These are phyloP conservation scores for Dipodascus albidus DNA, from an alignment of 805 yeast genomes.

Conservation along the genomic window DNA sequence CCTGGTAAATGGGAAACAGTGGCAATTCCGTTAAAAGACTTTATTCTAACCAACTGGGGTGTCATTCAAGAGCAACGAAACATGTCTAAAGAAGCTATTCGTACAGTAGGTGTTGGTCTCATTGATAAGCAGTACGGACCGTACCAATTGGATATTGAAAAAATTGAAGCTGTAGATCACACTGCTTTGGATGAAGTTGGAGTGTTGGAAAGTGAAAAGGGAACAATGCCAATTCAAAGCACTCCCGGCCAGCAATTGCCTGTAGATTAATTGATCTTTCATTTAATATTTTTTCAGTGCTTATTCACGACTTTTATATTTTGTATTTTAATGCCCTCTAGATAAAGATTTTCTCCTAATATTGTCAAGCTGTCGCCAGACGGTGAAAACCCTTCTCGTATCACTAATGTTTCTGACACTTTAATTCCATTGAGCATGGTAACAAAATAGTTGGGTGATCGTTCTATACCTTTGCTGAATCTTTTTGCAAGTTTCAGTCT, in stretches of 20 bases:
- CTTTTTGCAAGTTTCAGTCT: slow-evolving; percentile 3
- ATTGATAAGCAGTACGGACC: slow-evolving; percentile 73
- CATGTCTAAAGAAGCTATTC: slow-evolving; percentile 52
- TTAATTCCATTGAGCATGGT: slow-evolving; percentile 1
- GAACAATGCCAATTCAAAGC: slow-evolving; percentile 2
- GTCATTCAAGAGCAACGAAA: slow-evolving; percentile 43
- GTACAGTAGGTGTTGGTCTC: slow-evolving; percentile 68
- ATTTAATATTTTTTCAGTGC: slow-evolving; percentile 2
- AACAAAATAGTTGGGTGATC: not conserved
- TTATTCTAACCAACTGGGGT: slow-evolving; percentile 81
- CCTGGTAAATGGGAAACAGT: slow-evolving; percentile 82
- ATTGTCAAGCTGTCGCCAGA: slow-evolving; percentile 3
- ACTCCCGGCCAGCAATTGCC: slow-evolving; percentile 18
- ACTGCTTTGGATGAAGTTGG: not conserved
- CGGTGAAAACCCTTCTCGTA: slow-evolving; percentile 3
- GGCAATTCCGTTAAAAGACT: slow-evolving; percentile 62
- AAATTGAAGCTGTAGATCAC: slow-evolving; percentile 46
- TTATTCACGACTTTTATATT: not conserved
- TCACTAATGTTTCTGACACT: not conserved
- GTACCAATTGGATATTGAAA: slow-evolving; percentile 54
- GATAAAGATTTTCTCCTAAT: not conserved
- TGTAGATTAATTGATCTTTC: slow-evolving; percentile 6
- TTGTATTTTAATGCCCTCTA: not conserved
- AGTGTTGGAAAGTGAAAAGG: not conserved
- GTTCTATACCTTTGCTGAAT: not conserved